Evolutionary conservation across 768 basidiomycete genomes (phyloP).

Genomic region (Harrya chromipes): DNA sequence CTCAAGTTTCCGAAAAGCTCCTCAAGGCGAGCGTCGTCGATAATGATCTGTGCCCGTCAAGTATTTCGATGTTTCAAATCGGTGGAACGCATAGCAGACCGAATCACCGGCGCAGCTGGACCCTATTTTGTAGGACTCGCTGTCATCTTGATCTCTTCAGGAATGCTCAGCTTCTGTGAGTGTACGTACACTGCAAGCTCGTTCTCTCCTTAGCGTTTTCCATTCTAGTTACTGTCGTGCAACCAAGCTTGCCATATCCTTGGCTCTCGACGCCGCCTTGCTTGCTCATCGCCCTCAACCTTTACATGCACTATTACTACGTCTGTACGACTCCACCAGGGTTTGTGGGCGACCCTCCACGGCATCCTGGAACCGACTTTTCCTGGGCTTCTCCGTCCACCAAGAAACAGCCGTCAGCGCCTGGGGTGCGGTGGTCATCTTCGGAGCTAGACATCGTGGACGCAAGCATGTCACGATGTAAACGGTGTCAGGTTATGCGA

Average conservation of each 20-base stretch:
- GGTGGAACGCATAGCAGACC: conserved; percentile 73
- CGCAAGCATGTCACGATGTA: conserved; percentile 58
- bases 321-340: conserved; percentile 81
- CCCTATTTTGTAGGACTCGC: conserved; percentile 89
- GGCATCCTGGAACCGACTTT: conserved; percentile 37
- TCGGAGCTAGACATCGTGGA: conserved; percentile 46
- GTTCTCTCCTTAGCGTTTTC: not conserved
- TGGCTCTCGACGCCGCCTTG: conserved; percentile 65
- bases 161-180: conserved; percentile 80
- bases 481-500: conserved; percentile 62
- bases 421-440: conserved; percentile 50
- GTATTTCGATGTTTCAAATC: conserved; percentile 58
- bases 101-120: conserved; percentile 85
- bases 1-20: no score
- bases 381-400: conserved; percentile 53
- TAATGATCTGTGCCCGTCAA: conserved; percentile 28
- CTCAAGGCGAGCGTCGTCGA: not conserved
- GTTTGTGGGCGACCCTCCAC: conserved; percentile 60
- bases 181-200: conserved; percentile 13
- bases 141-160: conserved; percentile 61
- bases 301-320: conserved; percentile 81
- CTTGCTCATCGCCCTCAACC: conserved; percentile 71
- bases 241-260: conserved; percentile 58
- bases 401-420: conserved; percentile 19
- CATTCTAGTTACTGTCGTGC: conserved; percentile 73